Percentiles rank a stretch among this genome's conserved stretches.
phyloP scores from a whole-genome alignment of 2,329 filamentous ascomycete species.

The Pleoardoris graminearum region DNA sequence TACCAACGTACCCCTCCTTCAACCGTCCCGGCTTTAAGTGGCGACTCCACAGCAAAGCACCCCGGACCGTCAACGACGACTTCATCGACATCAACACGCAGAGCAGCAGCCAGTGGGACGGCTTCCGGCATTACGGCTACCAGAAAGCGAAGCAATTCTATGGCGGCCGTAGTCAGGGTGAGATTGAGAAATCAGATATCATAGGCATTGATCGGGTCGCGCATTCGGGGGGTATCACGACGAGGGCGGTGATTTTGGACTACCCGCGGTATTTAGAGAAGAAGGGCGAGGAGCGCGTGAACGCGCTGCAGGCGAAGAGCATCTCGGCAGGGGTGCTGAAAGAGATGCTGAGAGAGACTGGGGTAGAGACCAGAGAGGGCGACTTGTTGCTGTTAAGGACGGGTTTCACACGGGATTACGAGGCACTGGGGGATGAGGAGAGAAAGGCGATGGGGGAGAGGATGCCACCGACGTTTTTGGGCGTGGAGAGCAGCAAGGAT shows the following conservation, averaged over 20 bases:
- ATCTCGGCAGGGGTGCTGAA: slow-evolving; percentile 31
- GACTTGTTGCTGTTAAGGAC: slow-evolving; percentile 38
- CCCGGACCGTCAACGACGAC: slow-evolving; percentile 44
- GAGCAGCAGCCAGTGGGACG: slow-evolving; percentile 46
- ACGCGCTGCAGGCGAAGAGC: slow-evolving; percentile 26
- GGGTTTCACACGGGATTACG: slow-evolving; percentile 46
- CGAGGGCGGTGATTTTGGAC: slow-evolving; percentile 36
- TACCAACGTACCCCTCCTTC: slow-evolving; percentile 45
- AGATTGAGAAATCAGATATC: slow-evolving; percentile 42
- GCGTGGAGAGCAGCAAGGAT: slow-evolving; percentile 45
- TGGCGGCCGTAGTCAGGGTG: slow-evolving; percentile 46
- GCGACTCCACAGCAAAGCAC: slow-evolving; percentile 30
- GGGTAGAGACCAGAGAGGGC: slow-evolving; percentile 38
- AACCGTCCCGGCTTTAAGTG: slow-evolving; percentile 36
- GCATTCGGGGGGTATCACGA: slow-evolving; percentile 35
- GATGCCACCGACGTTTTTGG: slow-evolving; percentile 42
- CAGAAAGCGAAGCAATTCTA: slow-evolving; percentile 49
- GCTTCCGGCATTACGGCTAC: slow-evolving; percentile 49
- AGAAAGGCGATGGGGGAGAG: slow-evolving; percentile 33
- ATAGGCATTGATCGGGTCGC: slow-evolving; percentile 49
- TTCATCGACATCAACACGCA: slow-evolving; percentile 45
- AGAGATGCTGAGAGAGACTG: slow-evolving; percentile 40
- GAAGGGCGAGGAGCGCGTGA: slow-evolving; percentile 22
- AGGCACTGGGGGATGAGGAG: slow-evolving; percentile 20
- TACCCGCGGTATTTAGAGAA: slow-evolving; percentile 34